A percentile compares a stretch with the other conserved stretches of the same genome.
Evolutionary conservation across 2,329 filamentous ascomycete species (phyloP).

Genomic region (Calycina herbarum): DNA sequence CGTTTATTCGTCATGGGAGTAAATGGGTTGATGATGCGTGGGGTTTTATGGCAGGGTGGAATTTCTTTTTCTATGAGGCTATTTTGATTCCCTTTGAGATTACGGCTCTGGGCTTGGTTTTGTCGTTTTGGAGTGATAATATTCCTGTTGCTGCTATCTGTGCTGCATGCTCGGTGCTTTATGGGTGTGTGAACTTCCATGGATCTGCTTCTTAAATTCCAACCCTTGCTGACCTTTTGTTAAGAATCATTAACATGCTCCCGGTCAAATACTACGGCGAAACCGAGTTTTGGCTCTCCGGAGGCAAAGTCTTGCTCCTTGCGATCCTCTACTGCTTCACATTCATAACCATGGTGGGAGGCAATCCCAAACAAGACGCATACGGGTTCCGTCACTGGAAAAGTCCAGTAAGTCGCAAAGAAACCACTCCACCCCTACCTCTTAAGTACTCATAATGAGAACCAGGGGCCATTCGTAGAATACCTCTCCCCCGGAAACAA

Average conservation of each 20-base stretch:
- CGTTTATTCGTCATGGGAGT: slow-evolving; percentile 54
- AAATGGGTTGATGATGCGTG: slow-evolving; percentile 56
- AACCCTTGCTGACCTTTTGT: slow-evolving; percentile 32
- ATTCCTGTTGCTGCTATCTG: slow-evolving; percentile 42
- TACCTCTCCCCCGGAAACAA: slow-evolving; percentile 57
- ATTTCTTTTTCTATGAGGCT: slow-evolving; percentile 61
- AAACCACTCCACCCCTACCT: background rate
- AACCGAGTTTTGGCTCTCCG: slow-evolving; percentile 59
- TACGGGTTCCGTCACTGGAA: slow-evolving; percentile 71
- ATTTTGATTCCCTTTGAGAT: slow-evolving; percentile 40
- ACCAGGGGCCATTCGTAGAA: background rate
- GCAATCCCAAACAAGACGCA: slow-evolving; percentile 68
- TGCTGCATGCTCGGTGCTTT: slow-evolving; percentile 41
- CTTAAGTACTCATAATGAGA: background rate
- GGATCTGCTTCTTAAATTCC: background rate
- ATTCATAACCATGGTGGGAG: slow-evolving; percentile 78
- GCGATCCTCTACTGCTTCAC: slow-evolving; percentile 71
- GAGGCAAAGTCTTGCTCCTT: slow-evolving; percentile 55
- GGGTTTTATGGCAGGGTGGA: slow-evolving; percentile 56
- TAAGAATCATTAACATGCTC: slow-evolving; percentile 50
- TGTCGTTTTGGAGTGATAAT: slow-evolving; percentile 48
- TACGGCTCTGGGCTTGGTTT: slow-evolving; percentile 43
- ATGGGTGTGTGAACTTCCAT: slow-evolving; percentile 43
- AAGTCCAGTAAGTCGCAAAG: slow-evolving; percentile 17
- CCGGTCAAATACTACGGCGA: slow-evolving; percentile 56